These are phyloP conservation scores for Hydnum rufescens DNA, from an alignment of 768 basidiomycete species.

Conservation along the genomic window DNA sequence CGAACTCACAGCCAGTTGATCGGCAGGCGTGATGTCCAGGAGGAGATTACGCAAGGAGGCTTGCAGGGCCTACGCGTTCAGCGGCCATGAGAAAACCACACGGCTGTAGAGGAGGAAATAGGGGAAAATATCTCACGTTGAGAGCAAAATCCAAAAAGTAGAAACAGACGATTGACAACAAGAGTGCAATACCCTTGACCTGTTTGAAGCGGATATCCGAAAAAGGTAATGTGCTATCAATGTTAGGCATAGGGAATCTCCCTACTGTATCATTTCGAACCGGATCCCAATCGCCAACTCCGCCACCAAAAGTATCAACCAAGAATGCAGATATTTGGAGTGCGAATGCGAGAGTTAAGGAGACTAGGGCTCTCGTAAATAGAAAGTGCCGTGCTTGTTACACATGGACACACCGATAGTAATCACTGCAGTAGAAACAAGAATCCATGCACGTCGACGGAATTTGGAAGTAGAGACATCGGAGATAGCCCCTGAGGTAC, in stretches of 20 bases:
- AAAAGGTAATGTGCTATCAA: background rate
- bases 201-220: constrained; percentile 14
- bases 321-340: constrained; percentile 46
- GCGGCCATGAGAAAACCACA: constrained; percentile 6
- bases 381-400: background rate
- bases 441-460: constrained; percentile 81
- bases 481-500: constrained; percentile 62
- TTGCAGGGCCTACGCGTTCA: constrained; percentile 19
- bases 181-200: constrained; percentile 56
- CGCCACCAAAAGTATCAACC: constrained; percentile 57
- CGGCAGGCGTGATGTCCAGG: constrained; percentile 72
- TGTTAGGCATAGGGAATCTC: constrained; percentile 1
- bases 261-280: constrained; percentile 39
- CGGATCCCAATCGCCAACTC: constrained; percentile 78
- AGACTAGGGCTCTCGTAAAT: background rate
- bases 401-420: constrained; percentile 51
- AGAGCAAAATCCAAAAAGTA: constrained; percentile 94
- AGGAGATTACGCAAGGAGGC: constrained; percentile 86
- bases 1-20: constrained; percentile 48
- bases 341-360: constrained; percentile 63
- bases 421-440: constrained; percentile 44
- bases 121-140: constrained; percentile 29
- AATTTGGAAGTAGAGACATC: constrained; percentile 84
- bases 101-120: constrained; percentile 27
- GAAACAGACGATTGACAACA: constrained; percentile 73